Conservation (phyloP, 108 stramenopile genomes). For the Discostella pseudostelligera region DNA sequence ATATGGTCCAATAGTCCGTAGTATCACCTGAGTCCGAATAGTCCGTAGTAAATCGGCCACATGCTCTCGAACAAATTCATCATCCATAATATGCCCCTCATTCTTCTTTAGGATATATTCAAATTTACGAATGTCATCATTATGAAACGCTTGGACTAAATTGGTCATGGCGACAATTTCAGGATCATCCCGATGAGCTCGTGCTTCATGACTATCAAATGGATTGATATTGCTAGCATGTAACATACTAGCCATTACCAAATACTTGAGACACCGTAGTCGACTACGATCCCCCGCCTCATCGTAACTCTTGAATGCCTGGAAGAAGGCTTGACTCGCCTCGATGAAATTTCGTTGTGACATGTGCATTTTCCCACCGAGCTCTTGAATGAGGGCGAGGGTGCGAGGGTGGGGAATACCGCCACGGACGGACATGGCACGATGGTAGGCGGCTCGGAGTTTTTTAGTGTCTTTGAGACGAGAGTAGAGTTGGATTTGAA, state of each 20-base stretch:
- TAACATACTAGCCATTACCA: conserved; percentile 93
- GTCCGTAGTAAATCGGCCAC: conserved; percentile 87
- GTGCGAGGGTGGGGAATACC: conserved; percentile 93
- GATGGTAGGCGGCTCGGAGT: conserved; percentile 80
- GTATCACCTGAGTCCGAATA: conserved; percentile 88
- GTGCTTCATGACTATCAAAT: conserved; percentile 92
- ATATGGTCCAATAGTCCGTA: conserved; percentile 84
- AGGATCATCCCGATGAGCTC: conserved; percentile 90
- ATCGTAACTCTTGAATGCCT: conserved; percentile 94
- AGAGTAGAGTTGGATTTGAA: conserved; percentile 90
- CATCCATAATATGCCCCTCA: conserved; percentile 85
- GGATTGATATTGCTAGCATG: conserved; percentile 90
- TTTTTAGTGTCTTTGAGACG: conserved; percentile 86
- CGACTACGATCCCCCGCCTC: conserved; percentile 90
- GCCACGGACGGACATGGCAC: conserved; percentile 84
- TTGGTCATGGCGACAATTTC: conserved; percentile 95
- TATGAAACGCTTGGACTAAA: conserved; percentile 86
- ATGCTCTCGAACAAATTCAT: conserved; percentile 89
- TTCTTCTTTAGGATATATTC: conserved; percentile 81
- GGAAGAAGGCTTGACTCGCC: conserved; percentile 83
- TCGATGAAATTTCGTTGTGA: conserved; percentile 72
- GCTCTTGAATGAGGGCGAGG: conserved; percentile 86
- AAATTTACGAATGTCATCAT: conserved; percentile 74
- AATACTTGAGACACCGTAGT: conserved; percentile 86
- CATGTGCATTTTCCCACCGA: conserved; percentile 96